These are phyloP conservation scores for Colletotrichum acutatum DNA, from an alignment of 2,329 filamentous ascomycete species.

Conservation along the genomic window DNA sequence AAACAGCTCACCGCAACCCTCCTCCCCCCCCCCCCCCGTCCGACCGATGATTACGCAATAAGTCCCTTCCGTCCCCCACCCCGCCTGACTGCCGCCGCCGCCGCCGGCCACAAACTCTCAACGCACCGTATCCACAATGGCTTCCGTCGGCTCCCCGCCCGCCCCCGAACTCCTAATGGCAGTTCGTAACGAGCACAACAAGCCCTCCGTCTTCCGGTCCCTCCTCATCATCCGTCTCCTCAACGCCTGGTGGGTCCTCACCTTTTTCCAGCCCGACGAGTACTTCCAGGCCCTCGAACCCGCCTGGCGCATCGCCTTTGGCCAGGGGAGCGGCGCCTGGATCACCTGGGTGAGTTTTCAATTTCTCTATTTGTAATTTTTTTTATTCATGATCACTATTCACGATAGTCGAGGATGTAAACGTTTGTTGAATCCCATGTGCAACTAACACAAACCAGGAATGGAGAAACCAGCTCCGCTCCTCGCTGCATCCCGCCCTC, in stretches of 20 bases:
- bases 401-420: no score
- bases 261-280: conserved; percentile 98
- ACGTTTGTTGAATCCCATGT: no score
- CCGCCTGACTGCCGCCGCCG: conserved; percentile 3
- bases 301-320: conserved; percentile 91
- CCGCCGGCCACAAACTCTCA: conserved; percentile 2
- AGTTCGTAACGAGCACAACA: conserved; percentile 40
- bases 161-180: conserved; percentile 38
- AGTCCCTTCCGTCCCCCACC: conserved; percentile 18
- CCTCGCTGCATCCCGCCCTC: conserved; percentile 88
- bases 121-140: conserved; percentile 30
- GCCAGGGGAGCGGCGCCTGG: conserved; percentile 82
- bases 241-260: conserved; percentile 82
- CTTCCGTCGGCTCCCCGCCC: conserved; percentile 37
- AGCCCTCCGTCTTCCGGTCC: conserved; percentile 42
- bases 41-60: conserved; percentile 35
- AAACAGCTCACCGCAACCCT: no score
- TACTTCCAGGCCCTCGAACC: conserved; percentile 97
- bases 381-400: neutral
- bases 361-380: neutral
- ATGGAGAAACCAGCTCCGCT: conserved; percentile 89
- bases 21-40: neutral
- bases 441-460: conserved; percentile 68
- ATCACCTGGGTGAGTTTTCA: conserved; percentile 84
- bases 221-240: conserved; percentile 78